Percentiles rank a stretch among this genome's conserved stretches.
phyloP scores from a whole-genome alignment of 2,329 filamentous ascomycete species.

The Dothideomycetes sp. region DNA sequence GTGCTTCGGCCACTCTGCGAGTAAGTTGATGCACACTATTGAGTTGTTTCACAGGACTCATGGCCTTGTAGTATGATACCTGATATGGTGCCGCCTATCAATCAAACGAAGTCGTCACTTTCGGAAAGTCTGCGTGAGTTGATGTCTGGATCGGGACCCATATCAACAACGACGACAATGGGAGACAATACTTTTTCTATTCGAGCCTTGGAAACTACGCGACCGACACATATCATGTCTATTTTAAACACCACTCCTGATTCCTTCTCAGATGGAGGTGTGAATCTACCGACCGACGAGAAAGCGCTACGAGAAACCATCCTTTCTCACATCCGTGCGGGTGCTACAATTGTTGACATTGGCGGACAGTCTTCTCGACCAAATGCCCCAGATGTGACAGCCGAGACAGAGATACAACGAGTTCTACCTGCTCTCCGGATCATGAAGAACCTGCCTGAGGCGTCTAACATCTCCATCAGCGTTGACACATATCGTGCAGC shows the following conservation, averaged over 20 bases:
- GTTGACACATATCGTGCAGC: constrained; percentile 85
- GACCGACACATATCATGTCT: constrained; percentile 75
- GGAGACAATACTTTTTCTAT: constrained; percentile 37
- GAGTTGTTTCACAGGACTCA: background rate
- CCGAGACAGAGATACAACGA: constrained; percentile 65
- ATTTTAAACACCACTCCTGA: constrained; percentile 93
- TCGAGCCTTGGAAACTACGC: constrained; percentile 45
- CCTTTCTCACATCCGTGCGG: constrained; percentile 52
- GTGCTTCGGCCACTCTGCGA: constrained; percentile 80
- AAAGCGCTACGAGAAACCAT: constrained; percentile 49
- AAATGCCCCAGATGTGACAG: constrained; percentile 56
- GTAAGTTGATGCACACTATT: constrained; percentile 37
- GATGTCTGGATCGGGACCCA: constrained; percentile 13
- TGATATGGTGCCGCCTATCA: constrained; percentile 28
- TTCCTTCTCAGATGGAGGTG: constrained; percentile 88
- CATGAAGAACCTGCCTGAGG: constrained; percentile 59
- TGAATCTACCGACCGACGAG: constrained; percentile 43
- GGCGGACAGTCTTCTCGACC: constrained; percentile 91
- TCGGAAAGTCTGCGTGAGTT: constrained; percentile 5
- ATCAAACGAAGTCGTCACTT: constrained; percentile 17
- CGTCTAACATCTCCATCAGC: constrained; percentile 61
- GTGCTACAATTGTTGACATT: constrained; percentile 80
- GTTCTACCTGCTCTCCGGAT: constrained; percentile 70
- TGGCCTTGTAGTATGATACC: constrained; percentile 31
- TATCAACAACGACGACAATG: constrained; percentile 25